These are phyloP conservation scores for Cordyceps fumosorosea DNA, from an alignment of 2,329 filamentous ascomycete genomes.

Conservation along the genomic window DNA sequence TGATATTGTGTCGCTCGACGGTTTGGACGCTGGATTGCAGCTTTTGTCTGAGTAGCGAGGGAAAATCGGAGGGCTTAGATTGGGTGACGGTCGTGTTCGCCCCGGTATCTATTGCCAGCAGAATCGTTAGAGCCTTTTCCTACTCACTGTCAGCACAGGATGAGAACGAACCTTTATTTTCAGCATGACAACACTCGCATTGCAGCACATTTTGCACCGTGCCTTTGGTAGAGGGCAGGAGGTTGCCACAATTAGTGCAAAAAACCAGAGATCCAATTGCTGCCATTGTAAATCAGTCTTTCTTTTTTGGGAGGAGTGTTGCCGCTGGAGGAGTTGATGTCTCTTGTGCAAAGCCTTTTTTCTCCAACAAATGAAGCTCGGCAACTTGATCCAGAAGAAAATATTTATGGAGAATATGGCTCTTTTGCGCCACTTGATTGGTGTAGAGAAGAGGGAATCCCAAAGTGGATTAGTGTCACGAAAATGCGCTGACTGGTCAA, in stretches of 20 bases:
- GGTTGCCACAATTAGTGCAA: conserved; percentile 86
- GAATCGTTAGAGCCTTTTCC: neutral
- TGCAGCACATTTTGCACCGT: conserved; percentile 67
- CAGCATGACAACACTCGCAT: conserved; percentile 80
- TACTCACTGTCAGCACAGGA: neutral
- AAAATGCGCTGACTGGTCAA: conserved; percentile 11
- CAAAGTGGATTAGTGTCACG: neutral
- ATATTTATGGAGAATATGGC: neutral
- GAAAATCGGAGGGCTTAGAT: conserved; percentile 87
- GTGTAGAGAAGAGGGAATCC: neutral
- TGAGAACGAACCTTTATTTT: conserved; percentile 64
- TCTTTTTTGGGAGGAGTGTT: conserved; percentile 9
- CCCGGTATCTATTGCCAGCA: conserved; percentile 52
- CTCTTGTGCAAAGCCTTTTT: conserved; percentile 5
- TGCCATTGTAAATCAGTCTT: conserved; percentile 54
- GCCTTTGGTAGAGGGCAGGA: conserved; percentile 74
- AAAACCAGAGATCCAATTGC: conserved; percentile 88
- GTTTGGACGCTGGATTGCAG: conserved; percentile 76
- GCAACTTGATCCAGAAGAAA: neutral
- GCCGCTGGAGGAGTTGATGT: conserved; percentile 1
- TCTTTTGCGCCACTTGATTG: neutral
- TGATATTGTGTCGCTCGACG: conserved; percentile 68
- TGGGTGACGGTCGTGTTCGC: conserved; percentile 71
- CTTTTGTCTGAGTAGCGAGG: conserved; percentile 81
- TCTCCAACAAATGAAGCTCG: neutral